Evolutionary conservation across 1,284 basidiomycete species (phyloP).

Genomic region (Ustilago tritici): DNA sequence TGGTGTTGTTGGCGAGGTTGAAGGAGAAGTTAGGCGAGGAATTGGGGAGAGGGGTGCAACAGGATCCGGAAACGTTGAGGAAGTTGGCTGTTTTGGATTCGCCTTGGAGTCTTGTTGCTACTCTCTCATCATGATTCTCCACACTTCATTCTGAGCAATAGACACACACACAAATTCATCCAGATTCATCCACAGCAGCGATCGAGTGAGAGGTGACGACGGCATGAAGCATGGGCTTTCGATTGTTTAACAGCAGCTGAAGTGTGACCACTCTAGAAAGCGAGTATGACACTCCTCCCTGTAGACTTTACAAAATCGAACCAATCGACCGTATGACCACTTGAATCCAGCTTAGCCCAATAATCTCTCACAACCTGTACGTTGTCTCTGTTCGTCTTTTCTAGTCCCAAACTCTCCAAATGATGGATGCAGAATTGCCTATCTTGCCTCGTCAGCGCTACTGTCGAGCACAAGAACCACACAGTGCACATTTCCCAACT

Average conservation of each 20-base stretch:
- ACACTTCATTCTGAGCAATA: too few species aligned
- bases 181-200: too few species aligned
- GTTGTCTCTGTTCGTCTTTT: slow-evolving; percentile 51
- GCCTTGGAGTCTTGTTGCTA: slow-evolving; percentile 17
- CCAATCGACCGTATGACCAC: slow-evolving; percentile 52
- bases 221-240: too few species aligned
- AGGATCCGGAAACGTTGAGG: not conserved
- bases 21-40: not conserved
- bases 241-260: too few species aligned
- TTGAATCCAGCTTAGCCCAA: slow-evolving; percentile 48
- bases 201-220: not conserved
- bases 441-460: slow-evolving; percentile 40
- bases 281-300: slow-evolving; percentile 39
- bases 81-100: slow-evolving; percentile 23
- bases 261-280: slow-evolving; percentile 19
- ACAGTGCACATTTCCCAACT: slow-evolving; percentile 60
- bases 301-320: slow-evolving; percentile 41
- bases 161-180: too few species aligned
- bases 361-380: slow-evolving; percentile 45
- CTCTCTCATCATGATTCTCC: not conserved
- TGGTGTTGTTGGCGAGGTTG: slow-evolving; percentile 7
- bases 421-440: slow-evolving; percentile 45
- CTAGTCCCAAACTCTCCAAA: slow-evolving; percentile 49
- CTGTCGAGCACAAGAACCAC: slow-evolving; percentile 53
- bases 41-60: not conserved